A percentile compares a stretch with the other conserved stretches of the same genome.
These are phyloP conservation scores for Isochrysis galbana DNA, from an alignment of 78 protist genomes.

Conservation along the genomic window DNA sequence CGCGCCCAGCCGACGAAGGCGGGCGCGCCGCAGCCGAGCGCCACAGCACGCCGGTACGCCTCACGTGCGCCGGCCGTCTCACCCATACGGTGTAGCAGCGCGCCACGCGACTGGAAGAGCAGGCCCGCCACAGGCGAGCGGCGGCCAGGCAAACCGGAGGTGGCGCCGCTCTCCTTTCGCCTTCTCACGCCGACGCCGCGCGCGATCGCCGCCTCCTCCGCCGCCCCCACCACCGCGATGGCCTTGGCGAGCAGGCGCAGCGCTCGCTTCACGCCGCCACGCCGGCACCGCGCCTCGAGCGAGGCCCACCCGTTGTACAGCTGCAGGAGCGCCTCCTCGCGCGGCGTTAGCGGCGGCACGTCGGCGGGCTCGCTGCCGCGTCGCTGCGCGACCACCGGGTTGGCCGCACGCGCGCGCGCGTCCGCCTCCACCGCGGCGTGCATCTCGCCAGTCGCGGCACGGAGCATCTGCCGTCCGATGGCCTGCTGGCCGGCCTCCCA, in stretches of 20 bases:
- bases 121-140: neutral
- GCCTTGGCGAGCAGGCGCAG: neutral
- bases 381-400: no score
- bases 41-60: neutral
- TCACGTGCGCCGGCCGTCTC: neutral
- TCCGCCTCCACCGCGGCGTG: no score
- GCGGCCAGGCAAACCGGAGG: neutral
- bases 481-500: no score
- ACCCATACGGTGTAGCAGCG: neutral
- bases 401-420: no score
- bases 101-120: conserved; percentile 1
- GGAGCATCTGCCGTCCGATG: no score
- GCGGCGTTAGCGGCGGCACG: neutral
- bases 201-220: no score
- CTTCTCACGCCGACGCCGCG: no score
- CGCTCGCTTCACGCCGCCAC: neutral
- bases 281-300: neutral
- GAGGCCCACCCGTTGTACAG: neutral
- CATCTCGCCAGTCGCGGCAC: no score
- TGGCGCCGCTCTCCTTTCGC: neutral
- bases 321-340: neutral
- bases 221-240: neutral
- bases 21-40: neutral
- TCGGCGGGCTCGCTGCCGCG: neutral
- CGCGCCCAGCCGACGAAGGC: conserved; percentile 13